These are phyloP conservation scores for Lolium perenne DNA, from an alignment of 176 grass and related monocot species.

Conservation along the genomic window DNA sequence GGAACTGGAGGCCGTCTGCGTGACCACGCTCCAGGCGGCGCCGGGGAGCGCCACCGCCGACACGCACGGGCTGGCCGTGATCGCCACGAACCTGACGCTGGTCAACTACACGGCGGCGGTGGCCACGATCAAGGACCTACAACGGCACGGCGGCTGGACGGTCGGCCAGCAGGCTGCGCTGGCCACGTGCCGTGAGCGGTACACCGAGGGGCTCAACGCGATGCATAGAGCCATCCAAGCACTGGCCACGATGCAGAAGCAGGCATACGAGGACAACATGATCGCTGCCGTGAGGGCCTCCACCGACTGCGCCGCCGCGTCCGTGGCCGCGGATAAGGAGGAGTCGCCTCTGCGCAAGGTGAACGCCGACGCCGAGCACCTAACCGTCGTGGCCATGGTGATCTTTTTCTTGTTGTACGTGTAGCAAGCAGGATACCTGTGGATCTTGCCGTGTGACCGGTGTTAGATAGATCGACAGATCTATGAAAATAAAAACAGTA, in stretches of 20 bases:
- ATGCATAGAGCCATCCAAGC: constrained; percentile 58
- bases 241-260: background rate
- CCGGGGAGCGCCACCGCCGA: constrained; percentile 46
- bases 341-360: constrained; percentile 37
- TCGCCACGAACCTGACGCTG: constrained; percentile 62
- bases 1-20: constrained; percentile 46
- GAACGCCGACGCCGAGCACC: constrained; percentile 40
- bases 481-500: no score
- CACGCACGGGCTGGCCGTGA: constrained; percentile 41
- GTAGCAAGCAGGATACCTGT: no score
- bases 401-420: no score
- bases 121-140: constrained; percentile 42
- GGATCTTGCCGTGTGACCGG: no score
- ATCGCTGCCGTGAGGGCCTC: constrained; percentile 17
- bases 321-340: background rate
- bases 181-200: constrained; percentile 37
- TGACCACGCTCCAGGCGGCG: constrained; percentile 39
- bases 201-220: constrained; percentile 50
- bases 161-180: constrained; percentile 25
- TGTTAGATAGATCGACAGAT: no score
- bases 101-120: constrained; percentile 57
- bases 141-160: constrained; percentile 31
- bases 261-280: constrained; percentile 48
- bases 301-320: constrained; percentile 47
- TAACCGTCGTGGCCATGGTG: constrained; percentile 28